phyloP scores from a whole-genome alignment of 805 yeast genomes.

The Ogataea thermomethanolica region DNA sequence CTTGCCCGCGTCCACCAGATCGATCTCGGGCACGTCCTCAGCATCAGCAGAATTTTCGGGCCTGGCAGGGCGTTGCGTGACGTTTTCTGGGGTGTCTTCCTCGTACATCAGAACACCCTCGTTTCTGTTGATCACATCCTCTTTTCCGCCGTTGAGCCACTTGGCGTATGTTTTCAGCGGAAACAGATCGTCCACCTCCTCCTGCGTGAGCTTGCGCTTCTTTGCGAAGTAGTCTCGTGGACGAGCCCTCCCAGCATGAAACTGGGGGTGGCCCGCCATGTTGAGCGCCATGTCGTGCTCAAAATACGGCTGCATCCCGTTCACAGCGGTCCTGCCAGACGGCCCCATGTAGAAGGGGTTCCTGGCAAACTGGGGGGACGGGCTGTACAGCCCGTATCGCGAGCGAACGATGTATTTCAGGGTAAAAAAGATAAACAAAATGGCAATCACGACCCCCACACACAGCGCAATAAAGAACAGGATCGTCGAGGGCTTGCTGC shows the following conservation, averaged over 20 bases:
- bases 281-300: constrained; percentile 19
- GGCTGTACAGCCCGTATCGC: constrained; percentile 49
- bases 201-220: constrained; percentile 50
- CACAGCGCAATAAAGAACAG: constrained; percentile 62
- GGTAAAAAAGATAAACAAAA: constrained; percentile 56
- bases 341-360: constrained; percentile 25
- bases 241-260: constrained; percentile 6
- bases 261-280: constrained; percentile 9
- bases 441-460: constrained; percentile 56
- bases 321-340: constrained; percentile 25
- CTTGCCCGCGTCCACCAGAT: constrained; percentile 12
- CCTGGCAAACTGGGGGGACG: constrained; percentile 29
- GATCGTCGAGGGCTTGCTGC: constrained; percentile 57
- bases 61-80: no score
- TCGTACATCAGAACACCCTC: constrained; percentile 33
- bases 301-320: constrained; percentile 24
- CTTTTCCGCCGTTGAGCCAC: constrained; percentile 62
- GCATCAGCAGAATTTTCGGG: no score
- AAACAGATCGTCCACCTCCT: constrained; percentile 58
- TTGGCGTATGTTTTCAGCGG: constrained; percentile 54
- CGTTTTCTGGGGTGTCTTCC: constrained; percentile 32
- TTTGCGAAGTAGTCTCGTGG: constrained; percentile 35
- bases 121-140: constrained; percentile 44
- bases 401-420: constrained; percentile 57
- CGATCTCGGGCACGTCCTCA: constrained; percentile 8